These are phyloP conservation scores for Aspergillus neoniger DNA, from an alignment of 2,329 filamentous ascomycete genomes.

Conservation along the genomic window DNA sequence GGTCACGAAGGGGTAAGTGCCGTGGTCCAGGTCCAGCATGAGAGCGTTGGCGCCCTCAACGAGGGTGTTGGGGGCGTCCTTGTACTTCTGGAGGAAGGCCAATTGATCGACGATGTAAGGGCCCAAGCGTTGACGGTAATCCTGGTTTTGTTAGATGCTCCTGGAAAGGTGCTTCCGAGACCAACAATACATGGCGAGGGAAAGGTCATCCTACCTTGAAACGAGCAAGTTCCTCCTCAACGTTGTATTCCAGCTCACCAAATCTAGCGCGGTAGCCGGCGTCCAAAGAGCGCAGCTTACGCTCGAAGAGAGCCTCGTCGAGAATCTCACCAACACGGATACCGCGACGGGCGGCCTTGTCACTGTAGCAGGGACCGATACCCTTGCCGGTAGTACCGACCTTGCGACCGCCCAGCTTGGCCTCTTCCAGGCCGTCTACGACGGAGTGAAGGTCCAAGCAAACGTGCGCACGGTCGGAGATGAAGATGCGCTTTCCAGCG, in stretches of 20 bases:
- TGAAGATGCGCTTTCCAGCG: constrained; percentile 46
- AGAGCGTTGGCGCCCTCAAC: constrained; percentile 66
- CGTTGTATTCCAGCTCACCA: constrained; percentile 60
- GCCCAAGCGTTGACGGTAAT: constrained; percentile 40
- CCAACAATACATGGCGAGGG: neutral
- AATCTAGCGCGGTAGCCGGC: constrained; percentile 58
- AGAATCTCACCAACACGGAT: constrained; percentile 61
- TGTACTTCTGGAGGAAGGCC: constrained; percentile 56
- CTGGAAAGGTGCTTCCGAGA: neutral
- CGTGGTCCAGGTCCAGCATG: constrained; percentile 61
- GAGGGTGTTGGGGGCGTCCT: constrained; percentile 57
- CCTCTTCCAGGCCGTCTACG: constrained; percentile 50
- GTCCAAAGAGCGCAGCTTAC: constrained; percentile 55
- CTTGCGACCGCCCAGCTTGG: constrained; percentile 46
- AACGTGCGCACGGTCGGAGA: constrained; percentile 50
- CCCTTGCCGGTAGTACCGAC: constrained; percentile 54
- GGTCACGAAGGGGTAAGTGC: constrained; percentile 54
- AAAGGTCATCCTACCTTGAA: constrained; percentile 51
- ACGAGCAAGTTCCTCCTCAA: constrained; percentile 60
- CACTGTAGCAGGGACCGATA: constrained; percentile 62
- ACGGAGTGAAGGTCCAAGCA: constrained; percentile 49
- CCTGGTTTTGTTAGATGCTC: constrained; percentile 24
- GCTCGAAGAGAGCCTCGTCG: constrained; percentile 58
- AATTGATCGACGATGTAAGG: constrained; percentile 49
- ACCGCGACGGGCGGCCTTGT: constrained; percentile 62